These are phyloP conservation scores for Apiotrichum mycotoxinovorans DNA, from an alignment of 1,284 basidiomycete species.

Conservation along the genomic window DNA sequence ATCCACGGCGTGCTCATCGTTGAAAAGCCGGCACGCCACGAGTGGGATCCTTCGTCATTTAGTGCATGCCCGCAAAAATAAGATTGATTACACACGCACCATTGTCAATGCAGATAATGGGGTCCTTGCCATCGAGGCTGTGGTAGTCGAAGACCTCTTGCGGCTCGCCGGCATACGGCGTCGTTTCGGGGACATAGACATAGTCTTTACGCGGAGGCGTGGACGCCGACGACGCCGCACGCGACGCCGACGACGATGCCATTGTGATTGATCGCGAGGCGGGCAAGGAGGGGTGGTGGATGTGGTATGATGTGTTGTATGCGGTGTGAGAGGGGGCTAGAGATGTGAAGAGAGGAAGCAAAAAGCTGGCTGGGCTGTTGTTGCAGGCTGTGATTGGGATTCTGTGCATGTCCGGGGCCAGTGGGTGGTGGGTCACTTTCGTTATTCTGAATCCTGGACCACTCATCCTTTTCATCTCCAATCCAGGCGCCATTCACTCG, in stretches of 20 bases:
- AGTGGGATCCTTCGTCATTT: slow-evolving; percentile 72
- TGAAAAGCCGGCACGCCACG: slow-evolving; percentile 82
- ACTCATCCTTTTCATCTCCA: too few species aligned
- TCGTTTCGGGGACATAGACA: slow-evolving; percentile 34
- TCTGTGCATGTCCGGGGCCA: too few species aligned
- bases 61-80: too few species aligned
- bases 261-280: not conserved
- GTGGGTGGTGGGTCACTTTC: too few species aligned
- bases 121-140: slow-evolving; percentile 30
- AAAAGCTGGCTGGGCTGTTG: too few species aligned
- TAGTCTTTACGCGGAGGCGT: slow-evolving; percentile 20
- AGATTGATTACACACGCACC: too few species aligned
- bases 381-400: too few species aligned
- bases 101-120: slow-evolving; percentile 80
- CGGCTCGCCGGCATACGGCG: slow-evolving; percentile 20
- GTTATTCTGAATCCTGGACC: too few species aligned
- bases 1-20: slow-evolving; percentile 53
- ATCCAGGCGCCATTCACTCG: not conserved
- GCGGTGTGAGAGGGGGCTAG: not conserved
- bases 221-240: slow-evolving; percentile 26
- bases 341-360: not conserved
- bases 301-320: not conserved
- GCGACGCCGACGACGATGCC: slow-evolving; percentile 17
- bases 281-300: not conserved
- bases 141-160: slow-evolving; percentile 35